A percentile compares a stretch with the other conserved stretches of the same genome.
Evolutionary conservation across 441 rosid genomes (phyloP).

Genomic region (Manihot esculenta): DNA sequence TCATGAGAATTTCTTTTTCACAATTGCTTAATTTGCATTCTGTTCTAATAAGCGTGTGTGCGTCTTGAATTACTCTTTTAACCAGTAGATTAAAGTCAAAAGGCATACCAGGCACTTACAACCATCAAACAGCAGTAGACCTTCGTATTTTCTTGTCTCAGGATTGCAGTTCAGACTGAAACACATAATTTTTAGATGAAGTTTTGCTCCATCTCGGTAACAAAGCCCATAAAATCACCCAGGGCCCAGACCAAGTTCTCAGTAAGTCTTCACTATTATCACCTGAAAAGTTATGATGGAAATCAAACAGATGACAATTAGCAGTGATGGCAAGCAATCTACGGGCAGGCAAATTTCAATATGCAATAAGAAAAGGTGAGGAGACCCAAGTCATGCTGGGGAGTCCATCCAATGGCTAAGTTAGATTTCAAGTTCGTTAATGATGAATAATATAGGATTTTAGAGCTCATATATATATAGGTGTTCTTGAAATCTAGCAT

Average conservation of each 20-base stretch:
- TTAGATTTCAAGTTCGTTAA: too few relatives aligned
- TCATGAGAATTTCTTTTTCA: slow-evolving; percentile 46
- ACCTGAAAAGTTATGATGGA: slow-evolving; percentile 39
- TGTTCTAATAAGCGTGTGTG: slow-evolving; percentile 37
- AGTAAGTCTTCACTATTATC: slow-evolving; percentile 55
- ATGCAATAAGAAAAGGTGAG: too few relatives aligned
- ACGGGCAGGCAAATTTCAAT: too few relatives aligned
- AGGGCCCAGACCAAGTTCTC: slow-evolving; percentile 52
- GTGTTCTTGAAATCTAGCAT: too few relatives aligned
- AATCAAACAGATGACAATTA: slow-evolving; percentile 34
- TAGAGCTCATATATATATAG: too few relatives aligned
- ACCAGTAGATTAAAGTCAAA: slow-evolving; percentile 43
- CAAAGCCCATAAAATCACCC: slow-evolving; percentile 87
- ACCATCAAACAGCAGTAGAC: slow-evolving; percentile 40
- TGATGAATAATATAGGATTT: too few relatives aligned
- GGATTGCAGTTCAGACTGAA: slow-evolving; percentile 88
- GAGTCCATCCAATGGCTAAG: too few relatives aligned
- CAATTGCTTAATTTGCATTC: slow-evolving; percentile 17
- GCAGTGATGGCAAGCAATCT: background rate
- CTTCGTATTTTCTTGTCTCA: slow-evolving; percentile 50
- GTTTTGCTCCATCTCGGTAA: slow-evolving; percentile 53
- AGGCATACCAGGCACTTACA: slow-evolving; percentile 59
- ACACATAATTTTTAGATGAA: slow-evolving; percentile 79
- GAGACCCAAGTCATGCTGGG: too few relatives aligned
- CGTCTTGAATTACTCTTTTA: slow-evolving; percentile 47